phyloP scores from a whole-genome alignment of 345 rosid genomes.

The Theobroma cacao region DNA sequence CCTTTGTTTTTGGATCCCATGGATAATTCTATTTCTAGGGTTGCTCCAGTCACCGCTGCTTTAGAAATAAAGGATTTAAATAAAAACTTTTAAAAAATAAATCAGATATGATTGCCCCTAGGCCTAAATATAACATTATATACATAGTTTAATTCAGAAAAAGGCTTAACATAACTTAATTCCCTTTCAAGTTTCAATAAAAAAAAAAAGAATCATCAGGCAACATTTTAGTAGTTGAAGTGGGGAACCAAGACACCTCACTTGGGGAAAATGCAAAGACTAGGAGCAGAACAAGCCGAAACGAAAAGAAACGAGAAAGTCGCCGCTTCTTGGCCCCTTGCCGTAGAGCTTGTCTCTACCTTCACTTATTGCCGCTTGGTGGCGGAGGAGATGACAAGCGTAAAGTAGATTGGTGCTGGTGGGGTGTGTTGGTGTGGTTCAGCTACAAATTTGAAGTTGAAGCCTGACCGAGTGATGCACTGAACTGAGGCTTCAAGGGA shows the following conservation, averaged over 20 bases:
- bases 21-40: neutral
- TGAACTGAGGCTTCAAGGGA: no score
- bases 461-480: no score
- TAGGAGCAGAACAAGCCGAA: neutral
- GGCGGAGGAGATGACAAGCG: no score
- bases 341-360: no score
- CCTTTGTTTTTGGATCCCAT: constrained; percentile 40
- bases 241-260: neutral
- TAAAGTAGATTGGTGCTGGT: no score
- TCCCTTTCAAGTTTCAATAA: neutral
- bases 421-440: no score
- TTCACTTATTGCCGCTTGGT: no score
- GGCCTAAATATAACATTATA: neutral
- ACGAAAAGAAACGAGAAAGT: no score
- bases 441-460: no score
- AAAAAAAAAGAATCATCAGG: neutral
- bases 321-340: no score
- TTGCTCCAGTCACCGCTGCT: neutral
- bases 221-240: neutral
- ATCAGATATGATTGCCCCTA: neutral
- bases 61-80: neutral
- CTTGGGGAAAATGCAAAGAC: neutral
- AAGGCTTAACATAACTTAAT: neutral
- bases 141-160: neutral
- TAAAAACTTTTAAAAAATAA: neutral